Conservation (phyloP, 305 asterid species). For the Withania somnifera region DNA sequence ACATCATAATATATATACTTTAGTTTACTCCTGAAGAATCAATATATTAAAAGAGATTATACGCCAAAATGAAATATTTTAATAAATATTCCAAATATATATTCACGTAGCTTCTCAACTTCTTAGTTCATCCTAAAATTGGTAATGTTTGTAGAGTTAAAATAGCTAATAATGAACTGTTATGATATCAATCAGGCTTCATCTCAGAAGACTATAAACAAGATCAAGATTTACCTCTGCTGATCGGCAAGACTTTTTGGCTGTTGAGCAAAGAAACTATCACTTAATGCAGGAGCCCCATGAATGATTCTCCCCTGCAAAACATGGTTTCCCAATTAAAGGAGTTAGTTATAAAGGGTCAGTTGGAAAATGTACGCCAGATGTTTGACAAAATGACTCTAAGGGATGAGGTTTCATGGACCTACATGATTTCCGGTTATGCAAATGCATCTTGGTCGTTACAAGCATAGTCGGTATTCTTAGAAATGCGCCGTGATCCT, state of each 20-base stretch:
- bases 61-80: too few species aligned
- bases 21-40: too few species aligned
- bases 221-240: slow-evolving; percentile 27
- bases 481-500: slow-evolving; percentile 41
- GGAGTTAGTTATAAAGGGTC: slow-evolving; percentile 31
- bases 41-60: too few species aligned
- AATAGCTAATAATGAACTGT: background rate
- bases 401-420: slow-evolving; percentile 68
- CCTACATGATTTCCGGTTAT: slow-evolving; percentile 67
- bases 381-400: slow-evolving; percentile 59
- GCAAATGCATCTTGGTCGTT: slow-evolving; percentile 37
- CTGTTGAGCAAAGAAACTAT: slow-evolving; percentile 10
- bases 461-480: slow-evolving; percentile 64
- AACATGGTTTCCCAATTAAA: slow-evolving; percentile 26
- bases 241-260: slow-evolving; percentile 17
- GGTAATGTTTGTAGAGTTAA: background rate
- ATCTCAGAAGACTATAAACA: slow-evolving; percentile 24
- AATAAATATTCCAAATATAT: too few species aligned
- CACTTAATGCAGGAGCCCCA: slow-evolving; percentile 4
- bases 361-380: slow-evolving; percentile 46
- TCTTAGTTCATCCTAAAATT: too few species aligned
- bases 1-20: too few species aligned
- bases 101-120: too few species aligned
- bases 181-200: slow-evolving; percentile 11
- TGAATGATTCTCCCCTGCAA: slow-evolving; percentile 17